phyloP scores from a whole-genome alignment of 1,139 yeast genomes.

The Saccharomyces hybrid region DNA sequence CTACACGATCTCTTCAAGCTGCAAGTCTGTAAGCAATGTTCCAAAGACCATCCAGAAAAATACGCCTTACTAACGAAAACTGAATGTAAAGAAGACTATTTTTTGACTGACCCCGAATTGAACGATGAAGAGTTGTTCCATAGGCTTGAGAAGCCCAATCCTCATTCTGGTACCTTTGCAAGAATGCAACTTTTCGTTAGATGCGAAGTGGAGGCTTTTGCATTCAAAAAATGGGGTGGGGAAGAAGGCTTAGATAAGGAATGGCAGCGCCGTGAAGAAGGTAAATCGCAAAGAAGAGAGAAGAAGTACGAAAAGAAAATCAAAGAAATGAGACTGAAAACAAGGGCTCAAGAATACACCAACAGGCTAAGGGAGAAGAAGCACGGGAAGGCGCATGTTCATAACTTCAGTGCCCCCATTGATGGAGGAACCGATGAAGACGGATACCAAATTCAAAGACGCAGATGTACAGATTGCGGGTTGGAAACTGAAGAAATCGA shows the following conservation, averaged over 20 bases:
- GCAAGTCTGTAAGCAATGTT: constrained; percentile 75
- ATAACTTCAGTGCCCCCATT: constrained; percentile 66
- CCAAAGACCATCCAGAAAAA: constrained; percentile 68
- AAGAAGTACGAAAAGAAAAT: constrained; percentile 68
- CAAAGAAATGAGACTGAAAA: constrained; percentile 78
- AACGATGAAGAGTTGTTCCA: constrained; percentile 61
- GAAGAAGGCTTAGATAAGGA: constrained; percentile 84
- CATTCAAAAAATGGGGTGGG: constrained; percentile 93
- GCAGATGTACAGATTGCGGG: constrained; percentile 78
- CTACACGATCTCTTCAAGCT: constrained; percentile 58
- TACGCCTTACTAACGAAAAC: constrained; percentile 89
- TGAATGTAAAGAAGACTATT: constrained; percentile 87
- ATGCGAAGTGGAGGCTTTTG: constrained; percentile 84
- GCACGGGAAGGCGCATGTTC: constrained; percentile 56
- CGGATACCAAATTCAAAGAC: constrained; percentile 41
- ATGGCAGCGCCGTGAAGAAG: constrained; percentile 75
- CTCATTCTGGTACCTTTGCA: constrained; percentile 80
- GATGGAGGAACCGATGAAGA: constrained; percentile 35
- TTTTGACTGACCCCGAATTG: constrained; percentile 86
- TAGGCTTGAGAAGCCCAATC: constrained; percentile 84
- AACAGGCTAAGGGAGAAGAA: constrained; percentile 49
- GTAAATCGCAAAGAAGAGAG: constrained; percentile 65
- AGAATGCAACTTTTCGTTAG: constrained; percentile 88
- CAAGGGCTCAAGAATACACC: constrained; percentile 88
- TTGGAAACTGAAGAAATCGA: constrained; percentile 68